These are phyloP conservation scores for Aquilaria sinensis DNA, from an alignment of 345 rosid species.

Conservation along the genomic window DNA sequence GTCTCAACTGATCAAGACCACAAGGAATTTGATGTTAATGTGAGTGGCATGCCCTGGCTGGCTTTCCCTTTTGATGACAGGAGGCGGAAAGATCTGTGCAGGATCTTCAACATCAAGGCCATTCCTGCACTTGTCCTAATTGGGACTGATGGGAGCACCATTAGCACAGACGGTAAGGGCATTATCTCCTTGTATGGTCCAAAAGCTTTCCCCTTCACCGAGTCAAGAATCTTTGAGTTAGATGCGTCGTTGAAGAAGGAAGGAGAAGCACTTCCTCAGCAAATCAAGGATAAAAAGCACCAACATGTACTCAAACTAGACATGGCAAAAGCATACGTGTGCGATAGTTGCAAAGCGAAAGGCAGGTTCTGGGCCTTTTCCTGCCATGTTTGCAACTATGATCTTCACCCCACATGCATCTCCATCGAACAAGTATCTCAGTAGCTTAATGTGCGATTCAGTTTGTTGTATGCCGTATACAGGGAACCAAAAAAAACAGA, in stretches of 20 bases:
- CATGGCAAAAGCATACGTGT: conserved; percentile 71
- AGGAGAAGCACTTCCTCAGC: conserved; percentile 55
- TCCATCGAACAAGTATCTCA: too few relatives aligned
- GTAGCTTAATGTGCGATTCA: too few relatives aligned
- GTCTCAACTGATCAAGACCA: conserved; percentile 66
- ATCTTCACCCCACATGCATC: conserved; percentile 71
- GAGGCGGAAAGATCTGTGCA: conserved; percentile 53
- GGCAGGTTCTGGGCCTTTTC: conserved; percentile 84
- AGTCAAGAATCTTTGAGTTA: conserved; percentile 43
- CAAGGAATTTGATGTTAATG: conserved; percentile 44
- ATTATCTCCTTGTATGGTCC: conserved; percentile 59
- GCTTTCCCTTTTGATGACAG: conserved; percentile 68
- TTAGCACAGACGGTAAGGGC: conserved; percentile 46
- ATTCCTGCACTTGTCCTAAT: conserved; percentile 62
- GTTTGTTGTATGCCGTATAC: too few relatives aligned
- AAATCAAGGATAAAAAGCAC: conserved; percentile 53
- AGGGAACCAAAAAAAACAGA: too few relatives aligned
- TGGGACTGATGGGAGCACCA: conserved; percentile 62
- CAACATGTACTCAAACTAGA: conserved; percentile 61
- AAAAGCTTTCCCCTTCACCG: conserved; percentile 61
- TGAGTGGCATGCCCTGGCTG: conserved; percentile 68
- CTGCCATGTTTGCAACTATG: conserved; percentile 63
- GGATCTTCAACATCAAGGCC: conserved; percentile 60
- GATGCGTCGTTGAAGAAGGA: conserved; percentile 48
- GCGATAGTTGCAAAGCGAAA: conserved; percentile 51